Evolutionary conservation across 352 stramenopile genomes (phyloP), one percentile per base, ranked within the genome.

Genomic region (Phytophthora uliginosa): DNA sequence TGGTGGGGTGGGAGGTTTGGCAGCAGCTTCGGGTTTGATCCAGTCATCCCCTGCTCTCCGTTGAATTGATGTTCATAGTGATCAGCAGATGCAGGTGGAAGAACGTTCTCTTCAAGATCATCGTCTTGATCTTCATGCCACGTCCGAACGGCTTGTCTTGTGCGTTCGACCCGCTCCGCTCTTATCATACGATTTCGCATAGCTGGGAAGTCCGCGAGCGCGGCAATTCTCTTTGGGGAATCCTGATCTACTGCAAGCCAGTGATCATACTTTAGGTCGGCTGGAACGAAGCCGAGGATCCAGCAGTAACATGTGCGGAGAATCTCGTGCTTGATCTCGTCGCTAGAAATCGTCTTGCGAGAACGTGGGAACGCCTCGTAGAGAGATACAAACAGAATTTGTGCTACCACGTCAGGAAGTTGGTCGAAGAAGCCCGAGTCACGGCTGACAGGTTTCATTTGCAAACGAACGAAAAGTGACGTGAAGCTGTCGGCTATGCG

Each of bases 361-460:
- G 86, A 92, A 33, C 83, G 89, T 28, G 86, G 86, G 57, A 91
- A 94, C 4, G 82, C 86, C n/a, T 92, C 84, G 34, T 94, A 92
- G 2, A 94, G 73, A 2, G 83, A 75, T 17, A 85, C 72, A 59
- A 92, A 94, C 36, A 92, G 45, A 24, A 94, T 82, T 40, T 92
- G 85, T 0, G 86, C 81, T 45, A 90, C 57, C 2, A 92, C 67
- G 24, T 92, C 86, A 0, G 86, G 86, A 7, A 92, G 62, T 20
- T 77, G 66, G 26, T 90, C 82, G 22, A 94, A 79, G 42, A 94
- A 89, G 0, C 80, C 81, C 0, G 68, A 81, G 58, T 90, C 83
- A 0, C 83, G 79, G 42, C 73, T 90, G 12, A 64, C 33, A 24
- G 75, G 65, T 8, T 86, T 78, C 72, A 89, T 86, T 59, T 94